Base-by-base conservation (phyloP, 2,329 filamentous ascomycete genomes). In the Colletotrichum orbiculare region DNA sequence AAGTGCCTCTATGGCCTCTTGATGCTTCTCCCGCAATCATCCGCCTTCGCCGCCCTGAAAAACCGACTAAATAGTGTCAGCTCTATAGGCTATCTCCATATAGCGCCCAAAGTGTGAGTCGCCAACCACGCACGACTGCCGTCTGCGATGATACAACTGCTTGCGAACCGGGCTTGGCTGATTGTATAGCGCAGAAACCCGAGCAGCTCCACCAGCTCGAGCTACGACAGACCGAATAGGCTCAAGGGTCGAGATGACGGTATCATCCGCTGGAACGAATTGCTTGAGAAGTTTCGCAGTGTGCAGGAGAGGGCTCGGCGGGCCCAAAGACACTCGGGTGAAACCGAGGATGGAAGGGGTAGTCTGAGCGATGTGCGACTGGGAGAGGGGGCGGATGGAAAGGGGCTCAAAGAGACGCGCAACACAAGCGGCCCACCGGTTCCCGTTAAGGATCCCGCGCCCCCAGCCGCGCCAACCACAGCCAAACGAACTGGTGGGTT, bases 21-120 rank as follows among this genome's bases (percentile, higher is more conserved):
- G 59, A 99, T 99, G 96, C 89, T 99, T 15, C 86, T 99, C n/a
- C 96, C 96, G 0, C 96, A 99, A 79, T 98, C 95, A 13, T 96
- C 94, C 35, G 96, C 96, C 8, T 99, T 99, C 79, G 96, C 94
- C 35, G 95, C 96, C 2, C 83, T 99, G 62, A 98, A 97, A 76
- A 99, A 99, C 75, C 89, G 96, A 46, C 85, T 99, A 54, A 98
- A 98, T 78, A 97, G 93, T 77, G 96, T 99, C 70, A 97, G 93
- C 81, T 94, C 96, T 56, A 98, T 99, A 75, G 96, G 95, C 47
- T 97, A 97, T 77, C 82, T 99, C 67, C 95, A 98, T 75, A 91
- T 92, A 70, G 89, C 90, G 68, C 91, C 85, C 57, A 81, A 92
- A 85, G 85, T 87, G 92, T 96, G 89, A 79, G 89, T 89, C 25